Evolutionary conservation across 768 basidiomycete genomes (phyloP).

Genomic region (Lactarius akahatsu): DNA sequence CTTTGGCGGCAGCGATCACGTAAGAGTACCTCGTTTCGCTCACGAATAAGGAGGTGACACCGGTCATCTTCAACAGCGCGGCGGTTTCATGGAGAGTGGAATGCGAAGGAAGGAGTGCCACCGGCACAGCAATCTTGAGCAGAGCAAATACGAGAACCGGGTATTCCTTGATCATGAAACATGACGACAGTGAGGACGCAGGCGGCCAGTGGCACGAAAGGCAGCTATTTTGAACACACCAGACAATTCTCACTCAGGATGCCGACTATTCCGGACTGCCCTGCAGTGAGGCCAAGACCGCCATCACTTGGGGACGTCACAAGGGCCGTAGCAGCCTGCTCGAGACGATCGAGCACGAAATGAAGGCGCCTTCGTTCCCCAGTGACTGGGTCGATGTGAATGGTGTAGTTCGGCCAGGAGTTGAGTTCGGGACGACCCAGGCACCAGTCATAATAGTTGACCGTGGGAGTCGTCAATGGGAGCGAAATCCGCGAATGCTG

Average conservation of each 20-base stretch:
- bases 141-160: slow-evolving; percentile 50
- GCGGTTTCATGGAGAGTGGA: slow-evolving; percentile 58
- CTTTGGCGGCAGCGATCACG: slow-evolving; percentile 41
- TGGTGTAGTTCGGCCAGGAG: slow-evolving; percentile 45
- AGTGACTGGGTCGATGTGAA: slow-evolving; percentile 56
- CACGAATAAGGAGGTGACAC: slow-evolving; percentile 54
- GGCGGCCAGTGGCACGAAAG: not conserved
- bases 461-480: slow-evolving; percentile 17
- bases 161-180: slow-evolving; percentile 47
- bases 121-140: slow-evolving; percentile 49
- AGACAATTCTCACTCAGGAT: slow-evolving; percentile 69
- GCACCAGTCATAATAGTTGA: slow-evolving; percentile 24
- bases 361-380: slow-evolving; percentile 46
- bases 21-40: slow-evolving; percentile 45
- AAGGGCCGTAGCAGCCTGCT: slow-evolving; percentile 57
- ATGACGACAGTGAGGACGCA: slow-evolving; percentile 1
- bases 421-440: slow-evolving; percentile 13
- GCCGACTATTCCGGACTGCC: slow-evolving; percentile 57
- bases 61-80: slow-evolving; percentile 48
- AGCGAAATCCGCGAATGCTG: not conserved
- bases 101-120: slow-evolving; percentile 52
- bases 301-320: slow-evolving; percentile 42
- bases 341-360: slow-evolving; percentile 52
- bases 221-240: slow-evolving; percentile 41
- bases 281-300: slow-evolving; percentile 49